Percentiles rank a stretch among this genome's conserved stretches.
Conservation (phyloP, 2,329 filamentous ascomycete genomes). For the Penicillium sp. region DNA sequence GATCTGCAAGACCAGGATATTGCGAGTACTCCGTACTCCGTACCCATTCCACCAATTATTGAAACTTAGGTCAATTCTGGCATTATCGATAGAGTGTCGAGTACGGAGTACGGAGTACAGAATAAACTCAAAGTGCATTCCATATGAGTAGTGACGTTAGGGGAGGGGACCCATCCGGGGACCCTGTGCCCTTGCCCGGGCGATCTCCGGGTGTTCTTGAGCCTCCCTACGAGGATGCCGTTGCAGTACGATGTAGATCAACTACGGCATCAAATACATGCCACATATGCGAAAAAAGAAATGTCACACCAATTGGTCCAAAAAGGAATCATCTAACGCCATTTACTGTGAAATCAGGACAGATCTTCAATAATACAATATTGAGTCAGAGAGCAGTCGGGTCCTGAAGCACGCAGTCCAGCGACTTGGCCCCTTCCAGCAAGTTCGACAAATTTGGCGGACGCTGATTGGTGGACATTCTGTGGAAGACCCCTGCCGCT, state of each 20-base stretch:
- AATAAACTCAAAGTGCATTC: too few species aligned
- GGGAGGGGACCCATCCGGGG: not conserved
- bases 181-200: slow-evolving; percentile 13
- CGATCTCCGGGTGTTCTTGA: slow-evolving; percentile 12
- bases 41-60: not conserved
- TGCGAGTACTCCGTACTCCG: not conserved
- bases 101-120: not conserved
- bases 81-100: not conserved
- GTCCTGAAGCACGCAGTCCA: not conserved
- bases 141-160: not conserved
- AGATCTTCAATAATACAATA: slow-evolving; percentile 1
- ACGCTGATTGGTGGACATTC: slow-evolving; percentile 18
- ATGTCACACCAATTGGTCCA: too few species aligned
- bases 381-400: slow-evolving; percentile 4
- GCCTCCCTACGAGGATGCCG: not conserved
- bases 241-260: not conserved
- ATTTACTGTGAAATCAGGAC: not conserved
- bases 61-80: not conserved
- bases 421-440: slow-evolving; percentile 28
- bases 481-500: slow-evolving; percentile 6
- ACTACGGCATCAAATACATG: too few species aligned
- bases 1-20: too few species aligned
- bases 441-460: slow-evolving; percentile 31
- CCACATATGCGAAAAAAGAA: too few species aligned
- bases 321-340: too few species aligned